phyloP scores from a whole-genome alignment of 257 asterid genomes.

The Salvia rosmarinus region DNA sequence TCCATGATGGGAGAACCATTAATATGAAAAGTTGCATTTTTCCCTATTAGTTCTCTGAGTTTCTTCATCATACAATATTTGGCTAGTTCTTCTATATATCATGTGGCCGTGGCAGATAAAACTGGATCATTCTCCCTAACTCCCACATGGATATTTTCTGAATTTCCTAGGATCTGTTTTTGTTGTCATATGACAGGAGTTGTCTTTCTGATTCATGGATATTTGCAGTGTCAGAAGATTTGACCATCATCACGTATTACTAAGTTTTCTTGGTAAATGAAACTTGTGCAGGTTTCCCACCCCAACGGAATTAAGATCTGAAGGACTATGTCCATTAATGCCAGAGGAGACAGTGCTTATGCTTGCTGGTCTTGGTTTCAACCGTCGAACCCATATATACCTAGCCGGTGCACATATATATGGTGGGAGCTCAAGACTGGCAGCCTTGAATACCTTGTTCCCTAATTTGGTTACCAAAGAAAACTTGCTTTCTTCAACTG shows the following conservation, averaged over 20 bases:
- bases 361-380: conserved; percentile 97
- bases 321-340: conserved; percentile 97
- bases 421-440: conserved; percentile 84
- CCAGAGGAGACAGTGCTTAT: conserved; percentile 98
- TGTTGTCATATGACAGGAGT: background rate
- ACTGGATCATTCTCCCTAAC: background rate
- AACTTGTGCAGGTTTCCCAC: conserved; percentile 72
- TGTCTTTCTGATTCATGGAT: background rate
- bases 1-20: background rate
- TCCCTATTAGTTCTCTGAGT: background rate
- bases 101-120: background rate
- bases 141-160: background rate
- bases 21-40: background rate
- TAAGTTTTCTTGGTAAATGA: conserved; percentile 14
- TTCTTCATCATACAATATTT: background rate
- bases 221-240: background rate
- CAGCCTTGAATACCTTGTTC: conserved; percentile 84
- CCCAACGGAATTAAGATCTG: conserved; percentile 60
- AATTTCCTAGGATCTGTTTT: background rate
- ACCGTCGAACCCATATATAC: conserved; percentile 77
- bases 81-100: background rate
- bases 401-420: conserved; percentile 95
- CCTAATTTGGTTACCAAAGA: conserved; percentile 94
- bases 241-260: conserved; percentile 4
- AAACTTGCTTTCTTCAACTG: conserved; percentile 76